phyloP scores from a whole-genome alignment of 2,329 filamentous ascomycete species.

The Monosporascus sp. region DNA sequence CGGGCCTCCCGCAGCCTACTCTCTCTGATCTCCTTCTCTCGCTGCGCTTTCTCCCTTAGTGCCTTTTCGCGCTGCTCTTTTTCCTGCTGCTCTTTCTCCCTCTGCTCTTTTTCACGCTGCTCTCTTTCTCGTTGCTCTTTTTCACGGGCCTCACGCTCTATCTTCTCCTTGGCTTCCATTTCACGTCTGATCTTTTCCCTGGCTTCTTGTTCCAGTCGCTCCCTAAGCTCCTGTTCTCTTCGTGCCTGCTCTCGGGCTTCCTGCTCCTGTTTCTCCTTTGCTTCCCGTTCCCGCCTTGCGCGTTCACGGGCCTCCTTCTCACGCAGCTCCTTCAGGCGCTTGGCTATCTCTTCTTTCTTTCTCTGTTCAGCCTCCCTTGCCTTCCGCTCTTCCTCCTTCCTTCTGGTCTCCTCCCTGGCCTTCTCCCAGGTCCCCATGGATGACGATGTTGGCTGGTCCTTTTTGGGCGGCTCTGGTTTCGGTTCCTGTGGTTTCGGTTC shows the following conservation, averaged over 20 bases:
- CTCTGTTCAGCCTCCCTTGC: slow-evolving; percentile 46
- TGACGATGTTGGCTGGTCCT: slow-evolving; percentile 17
- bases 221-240: slow-evolving; percentile 26
- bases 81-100: slow-evolving; percentile 19
- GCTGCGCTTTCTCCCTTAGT: slow-evolving; percentile 27
- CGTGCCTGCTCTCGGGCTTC: slow-evolving; percentile 30
- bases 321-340: slow-evolving; percentile 46
- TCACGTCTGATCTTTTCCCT: slow-evolving; percentile 25
- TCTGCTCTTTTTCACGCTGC: slow-evolving; percentile 29
- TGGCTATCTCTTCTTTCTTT: slow-evolving; percentile 50
- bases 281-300: slow-evolving; percentile 32
- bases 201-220: slow-evolving; percentile 32
- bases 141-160: slow-evolving; percentile 29
- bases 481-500: not conserved
- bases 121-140: slow-evolving; percentile 28
- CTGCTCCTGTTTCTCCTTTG: slow-evolving; percentile 19
- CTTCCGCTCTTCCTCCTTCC: slow-evolving; percentile 55
- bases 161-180: slow-evolving; percentile 25
- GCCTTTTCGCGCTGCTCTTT: slow-evolving; percentile 26
- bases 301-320: slow-evolving; percentile 50
- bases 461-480: slow-evolving; percentile 11
- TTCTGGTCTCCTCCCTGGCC: slow-evolving; percentile 60
- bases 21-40: slow-evolving; percentile 29
- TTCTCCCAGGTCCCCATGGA: slow-evolving; percentile 59
- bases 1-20: slow-evolving; percentile 25